Percentiles rank a stretch among this genome's conserved stretches.
These are phyloP conservation scores for Periconia sp. DNA, from an alignment of 2,329 filamentous ascomycete species.

Conservation along the genomic window DNA sequence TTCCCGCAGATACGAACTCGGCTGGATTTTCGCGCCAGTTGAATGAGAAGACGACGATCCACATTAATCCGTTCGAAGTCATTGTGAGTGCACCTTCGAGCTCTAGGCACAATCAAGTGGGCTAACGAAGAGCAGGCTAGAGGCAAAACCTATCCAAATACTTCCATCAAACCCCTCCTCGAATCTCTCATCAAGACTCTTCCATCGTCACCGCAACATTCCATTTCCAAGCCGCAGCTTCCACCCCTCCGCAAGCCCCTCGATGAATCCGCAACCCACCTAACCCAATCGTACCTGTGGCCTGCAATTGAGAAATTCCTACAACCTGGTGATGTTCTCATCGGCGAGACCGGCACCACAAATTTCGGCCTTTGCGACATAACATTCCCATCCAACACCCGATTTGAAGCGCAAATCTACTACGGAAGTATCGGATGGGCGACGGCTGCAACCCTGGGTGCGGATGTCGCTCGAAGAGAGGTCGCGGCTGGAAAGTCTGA, in stretches of 20 bases:
- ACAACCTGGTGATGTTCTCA: slow-evolving; percentile 44
- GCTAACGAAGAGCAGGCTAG: slow-evolving; percentile 24
- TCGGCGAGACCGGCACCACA: slow-evolving; percentile 52
- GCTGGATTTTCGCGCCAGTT: slow-evolving; percentile 49
- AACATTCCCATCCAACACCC: slow-evolving; percentile 30
- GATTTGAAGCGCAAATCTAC: slow-evolving; percentile 50
- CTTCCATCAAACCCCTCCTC: slow-evolving; percentile 46
- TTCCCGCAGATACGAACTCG: slow-evolving; percentile 52
- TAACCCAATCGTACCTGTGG: slow-evolving; percentile 54
- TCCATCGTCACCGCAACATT: slow-evolving; percentile 27
- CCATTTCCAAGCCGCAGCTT: slow-evolving; percentile 27
- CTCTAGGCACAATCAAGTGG: neutral
- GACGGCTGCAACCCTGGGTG: slow-evolving; percentile 49
- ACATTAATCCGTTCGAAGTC: slow-evolving; percentile 48
- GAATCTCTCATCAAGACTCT: slow-evolving; percentile 31
- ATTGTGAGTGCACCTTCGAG: slow-evolving; percentile 22
- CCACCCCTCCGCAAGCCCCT: slow-evolving; percentile 33
- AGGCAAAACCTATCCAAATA: slow-evolving; percentile 39
- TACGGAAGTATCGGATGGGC: slow-evolving; percentile 54
- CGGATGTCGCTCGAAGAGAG: slow-evolving; percentile 58
- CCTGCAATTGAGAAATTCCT: slow-evolving; percentile 47
- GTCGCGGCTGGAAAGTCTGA: slow-evolving; percentile 22
- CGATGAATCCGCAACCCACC: slow-evolving; percentile 42
- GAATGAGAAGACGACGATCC: slow-evolving; percentile 33
- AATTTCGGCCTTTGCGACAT: slow-evolving; percentile 47